Evolutionary conservation across 164 flowering plant species (phyloP), one percentile per base, ranked within the genome.

Genomic region (Piper longum): DNA sequence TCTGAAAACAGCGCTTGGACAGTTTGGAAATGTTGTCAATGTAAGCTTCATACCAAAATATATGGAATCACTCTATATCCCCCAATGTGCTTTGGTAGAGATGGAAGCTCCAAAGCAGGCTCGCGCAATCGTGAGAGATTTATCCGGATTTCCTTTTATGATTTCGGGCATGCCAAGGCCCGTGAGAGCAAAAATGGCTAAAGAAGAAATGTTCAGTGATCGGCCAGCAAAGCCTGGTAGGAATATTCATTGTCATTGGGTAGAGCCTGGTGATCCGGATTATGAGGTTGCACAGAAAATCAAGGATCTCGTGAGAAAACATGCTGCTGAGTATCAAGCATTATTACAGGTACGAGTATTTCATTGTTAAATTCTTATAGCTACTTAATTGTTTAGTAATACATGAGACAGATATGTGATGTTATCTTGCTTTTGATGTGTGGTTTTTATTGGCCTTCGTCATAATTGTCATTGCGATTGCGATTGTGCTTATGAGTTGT

Each of bases 161-260:
- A 75, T 89, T 43, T 75, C 69, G 41, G 98, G 96, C 56, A 85
- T 87, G 90, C 98, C 96, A 5, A 79, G 92, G 80, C 95, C 96
- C 43, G 89, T 83, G 39, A 84, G 85, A 67, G 89, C 81, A 39
- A 72, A 73, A 40, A 61, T 74, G 66, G 92, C 98, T 40, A 70
- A 69, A 41, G 19, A 19, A 0, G 81, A 76, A 65, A 89, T 87
- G 92, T 91, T 85, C 66, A 71, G 59, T 56, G 87, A 87, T 60
- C 82, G 83, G 26, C 96, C 98, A 1, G 41, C 3, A 48, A 80
- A 72, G 70, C 93, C 93, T 45, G 86, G 81, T 5, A 73, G 82
- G 56, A 73, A 56, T 64, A 75, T 79, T 40, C 40, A 52, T 0
- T 73, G 64, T 58, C 72, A 72, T 4, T 89, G 98, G 98, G 4